Base-by-base conservation (phyloP, 1,139 yeast genomes). In the Protomyces macrosporus region DNA sequence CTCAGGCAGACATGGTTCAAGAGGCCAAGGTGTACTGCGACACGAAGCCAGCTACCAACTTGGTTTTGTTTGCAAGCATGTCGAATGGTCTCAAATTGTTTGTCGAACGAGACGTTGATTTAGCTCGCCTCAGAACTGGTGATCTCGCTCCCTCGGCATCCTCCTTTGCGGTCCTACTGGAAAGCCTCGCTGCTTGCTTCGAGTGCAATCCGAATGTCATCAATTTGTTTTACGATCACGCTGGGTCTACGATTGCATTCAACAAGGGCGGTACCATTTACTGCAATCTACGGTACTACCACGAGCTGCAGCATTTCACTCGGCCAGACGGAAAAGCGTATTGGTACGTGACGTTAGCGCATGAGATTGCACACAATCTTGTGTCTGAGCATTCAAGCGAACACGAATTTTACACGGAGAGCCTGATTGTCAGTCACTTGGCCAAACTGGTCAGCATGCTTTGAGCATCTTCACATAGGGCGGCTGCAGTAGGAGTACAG, bases 311-410 rank as follows among this genome's bases (percentile, higher is more conserved):
- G 58, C 68, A 60, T 48, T 65, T 53, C 40, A 63, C 56, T 56
- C 65, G 3, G 35, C 35, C 53, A 4, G 60, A 48, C 14, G 63
- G 59, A 39, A 9, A 39, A 42, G 39, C 63, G 33, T 68, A 36
- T 14, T 77, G 79, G 78, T 77, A 70, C 61, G 74, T 78, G 1
- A 72, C 76, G 5, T 69, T 75, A 65, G 79, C 79, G 0, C 80
- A 77, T 61, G 80, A 77, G 65, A 67, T 77, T 60, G 79, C 80
- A 2, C 80, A 77, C 68, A 77, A 77, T 65, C 60, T 77, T 50
- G 75, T 70, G 4, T 30, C 68, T 1, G 69, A 72, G 12, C 80
- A 77, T 65, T 79, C 79, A 5, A 71, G 72, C n/a, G 68, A 69
- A 50, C 80, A 77, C 66, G 73, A 77, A 5, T 74, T 69, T 60